Conservation (phyloP, 257 asterid genomes). For the Cordia subcordata region DNA sequence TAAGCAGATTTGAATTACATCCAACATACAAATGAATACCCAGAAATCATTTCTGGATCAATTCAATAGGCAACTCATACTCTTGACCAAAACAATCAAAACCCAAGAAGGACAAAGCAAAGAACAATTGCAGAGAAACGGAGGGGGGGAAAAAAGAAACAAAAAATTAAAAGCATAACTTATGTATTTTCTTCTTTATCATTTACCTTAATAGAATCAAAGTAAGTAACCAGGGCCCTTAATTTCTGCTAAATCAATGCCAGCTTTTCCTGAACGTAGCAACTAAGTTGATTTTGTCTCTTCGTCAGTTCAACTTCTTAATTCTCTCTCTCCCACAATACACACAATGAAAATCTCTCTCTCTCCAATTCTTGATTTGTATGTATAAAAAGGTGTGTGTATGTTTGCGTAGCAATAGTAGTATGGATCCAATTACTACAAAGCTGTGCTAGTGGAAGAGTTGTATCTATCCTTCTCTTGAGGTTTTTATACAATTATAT, state of each 20-base stretch:
- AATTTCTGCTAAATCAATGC: neutral
- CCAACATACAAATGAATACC: neutral
- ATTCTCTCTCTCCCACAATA: neutral
- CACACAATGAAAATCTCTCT: neutral
- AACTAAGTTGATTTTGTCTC: neutral
- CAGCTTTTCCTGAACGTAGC: neutral
- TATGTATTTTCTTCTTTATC: neutral
- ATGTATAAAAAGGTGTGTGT: no score
- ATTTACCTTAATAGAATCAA: constrained; percentile 2
- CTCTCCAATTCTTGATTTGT: neutral
- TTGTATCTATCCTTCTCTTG: neutral
- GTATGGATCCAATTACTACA: neutral
- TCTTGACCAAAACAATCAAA: neutral
- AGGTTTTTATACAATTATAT: neutral
- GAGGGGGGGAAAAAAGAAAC: no score
- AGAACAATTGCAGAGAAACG: neutral
- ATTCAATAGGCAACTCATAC: neutral
- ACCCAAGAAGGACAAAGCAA: neutral
- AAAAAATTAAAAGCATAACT: neutral
- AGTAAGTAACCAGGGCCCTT: neutral
- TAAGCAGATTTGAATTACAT: neutral
- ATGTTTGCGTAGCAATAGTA: neutral
- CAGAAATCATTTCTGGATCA: neutral
- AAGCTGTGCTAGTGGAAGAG: neutral
- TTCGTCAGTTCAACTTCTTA: neutral